phyloP scores from a whole-genome alignment of 164 flowering plant genomes.

The Tinospora cordifolia region DNA sequence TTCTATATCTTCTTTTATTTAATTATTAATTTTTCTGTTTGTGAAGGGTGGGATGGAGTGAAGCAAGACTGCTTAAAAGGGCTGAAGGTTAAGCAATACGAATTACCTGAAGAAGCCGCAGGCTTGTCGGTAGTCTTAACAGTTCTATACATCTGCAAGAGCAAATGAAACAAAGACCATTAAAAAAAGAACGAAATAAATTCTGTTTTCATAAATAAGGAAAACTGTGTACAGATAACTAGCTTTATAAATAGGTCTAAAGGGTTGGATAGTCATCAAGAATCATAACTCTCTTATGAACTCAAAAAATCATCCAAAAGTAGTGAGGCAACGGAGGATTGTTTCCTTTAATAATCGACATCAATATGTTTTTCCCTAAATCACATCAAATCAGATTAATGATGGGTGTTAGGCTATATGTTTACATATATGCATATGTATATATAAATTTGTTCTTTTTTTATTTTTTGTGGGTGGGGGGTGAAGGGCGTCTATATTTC shows the following conservation, averaged over 20 bases:
- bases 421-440: neutral
- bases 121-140: slow-evolving; percentile 76
- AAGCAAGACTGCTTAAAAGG: slow-evolving; percentile 16
- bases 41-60: neutral
- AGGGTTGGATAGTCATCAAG: neutral
- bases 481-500: neutral
- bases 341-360: too few relatives aligned
- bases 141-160: slow-evolving; percentile 74
- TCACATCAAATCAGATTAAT: neutral
- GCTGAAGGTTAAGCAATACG: slow-evolving; percentile 31
- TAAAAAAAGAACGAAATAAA: neutral
- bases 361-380: slow-evolving; percentile 5
- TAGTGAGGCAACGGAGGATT: neutral
- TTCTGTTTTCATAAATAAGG: neutral
- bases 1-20: neutral
- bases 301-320: neutral
- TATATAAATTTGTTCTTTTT: neutral
- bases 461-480: neutral
- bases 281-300: neutral
- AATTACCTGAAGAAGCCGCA: slow-evolving; percentile 74
- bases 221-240: neutral
- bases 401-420: too few relatives aligned
- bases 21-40: neutral
- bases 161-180: slow-evolving; percentile 16
- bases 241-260: neutral